phyloP scores from a whole-genome alignment of 768 basidiomycete genomes.

The Bullera alba region DNA sequence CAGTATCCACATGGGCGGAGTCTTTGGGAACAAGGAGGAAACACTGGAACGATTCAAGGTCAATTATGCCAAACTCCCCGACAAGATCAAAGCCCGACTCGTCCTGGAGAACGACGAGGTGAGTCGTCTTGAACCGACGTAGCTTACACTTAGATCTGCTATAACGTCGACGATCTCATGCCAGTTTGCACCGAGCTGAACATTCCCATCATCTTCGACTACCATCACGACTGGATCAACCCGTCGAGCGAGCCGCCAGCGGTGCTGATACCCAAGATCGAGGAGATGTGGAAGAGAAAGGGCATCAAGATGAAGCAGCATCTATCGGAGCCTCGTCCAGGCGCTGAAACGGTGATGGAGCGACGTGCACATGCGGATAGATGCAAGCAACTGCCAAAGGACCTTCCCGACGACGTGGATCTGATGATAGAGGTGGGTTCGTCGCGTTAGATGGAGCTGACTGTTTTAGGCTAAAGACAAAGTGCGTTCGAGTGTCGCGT shows the following conservation, averaged over 20 bases:
- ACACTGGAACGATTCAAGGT: slow-evolving; percentile 67
- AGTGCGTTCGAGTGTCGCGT: slow-evolving; percentile 11
- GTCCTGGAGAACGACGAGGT: slow-evolving; percentile 96
- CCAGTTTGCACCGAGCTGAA: slow-evolving; percentile 75
- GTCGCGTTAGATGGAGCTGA: slow-evolving; percentile 3
- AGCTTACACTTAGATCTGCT: slow-evolving; percentile 57
- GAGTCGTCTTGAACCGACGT: slow-evolving; percentile 9
- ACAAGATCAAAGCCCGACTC: slow-evolving; percentile 62
- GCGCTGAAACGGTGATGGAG: slow-evolving; percentile 77
- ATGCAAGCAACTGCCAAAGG: slow-evolving; percentile 60
- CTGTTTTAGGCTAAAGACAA: slow-evolving; percentile 43
- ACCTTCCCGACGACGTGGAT: slow-evolving; percentile 52
- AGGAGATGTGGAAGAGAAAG: slow-evolving; percentile 64
- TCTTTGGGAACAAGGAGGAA: slow-evolving; percentile 70
- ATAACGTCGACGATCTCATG: slow-evolving; percentile 81
- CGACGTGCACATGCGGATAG: slow-evolving; percentile 78
- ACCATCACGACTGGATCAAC: slow-evolving; percentile 68
- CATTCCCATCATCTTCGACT: slow-evolving; percentile 55
- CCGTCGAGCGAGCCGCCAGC: slow-evolving; percentile 52
- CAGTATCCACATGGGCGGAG: slow-evolving; percentile 60
- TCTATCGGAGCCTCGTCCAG: slow-evolving; percentile 78
- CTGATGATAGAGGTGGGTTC: slow-evolving; percentile 67
- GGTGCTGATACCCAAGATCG: slow-evolving; percentile 64
- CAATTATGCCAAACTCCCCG: slow-evolving; percentile 58
- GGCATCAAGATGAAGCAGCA: slow-evolving; percentile 89